Evolutionary conservation across 2,329 filamentous ascomycete genomes (phyloP).

Genomic region (Aspergillus sp.): DNA sequence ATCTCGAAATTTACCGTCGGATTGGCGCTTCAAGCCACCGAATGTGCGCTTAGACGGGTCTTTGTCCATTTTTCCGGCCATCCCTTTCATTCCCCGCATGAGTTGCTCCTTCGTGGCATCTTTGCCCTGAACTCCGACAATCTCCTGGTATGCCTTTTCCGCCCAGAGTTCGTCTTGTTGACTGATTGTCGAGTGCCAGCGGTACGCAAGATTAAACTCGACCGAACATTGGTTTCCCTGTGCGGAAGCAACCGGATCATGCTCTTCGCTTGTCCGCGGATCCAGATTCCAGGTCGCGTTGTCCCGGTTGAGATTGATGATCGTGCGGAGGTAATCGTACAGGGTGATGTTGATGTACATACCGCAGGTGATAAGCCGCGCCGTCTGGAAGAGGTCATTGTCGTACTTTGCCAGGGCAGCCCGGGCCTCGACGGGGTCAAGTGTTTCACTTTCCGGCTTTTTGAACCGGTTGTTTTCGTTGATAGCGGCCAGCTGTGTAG

Average conservation of each 20-base stretch:
- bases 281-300: constrained; percentile 74
- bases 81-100: constrained; percentile 64
- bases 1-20: constrained; percentile 71
- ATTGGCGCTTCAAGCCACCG: constrained; percentile 65
- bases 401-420: constrained; percentile 70
- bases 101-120: constrained; percentile 65
- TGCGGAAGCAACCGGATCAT: constrained; percentile 68
- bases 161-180: constrained; percentile 81
- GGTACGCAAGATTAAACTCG: constrained; percentile 87
- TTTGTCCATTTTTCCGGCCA: constrained; percentile 62
- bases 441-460: constrained; percentile 57
- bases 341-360: constrained; percentile 79
- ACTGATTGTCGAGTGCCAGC: constrained; percentile 81
- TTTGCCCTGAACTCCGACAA: constrained; percentile 64
- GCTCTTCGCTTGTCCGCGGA: constrained; percentile 70
- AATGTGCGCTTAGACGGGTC: constrained; percentile 74
- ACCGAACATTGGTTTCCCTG: constrained; percentile 82
- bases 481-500: constrained; percentile 77
- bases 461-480: constrained; percentile 82
- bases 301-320: constrained; percentile 71
- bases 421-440: constrained; percentile 54
- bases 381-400: constrained; percentile 79
- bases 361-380: constrained; percentile 71
- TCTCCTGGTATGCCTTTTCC: constrained; percentile 65
- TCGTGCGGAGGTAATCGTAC: constrained; percentile 77